Percentiles rank a stretch among this genome's conserved stretches.
These are phyloP conservation scores for Jaltomata sinuosa DNA, from an alignment of 257 asterid species.

Conservation along the genomic window DNA sequence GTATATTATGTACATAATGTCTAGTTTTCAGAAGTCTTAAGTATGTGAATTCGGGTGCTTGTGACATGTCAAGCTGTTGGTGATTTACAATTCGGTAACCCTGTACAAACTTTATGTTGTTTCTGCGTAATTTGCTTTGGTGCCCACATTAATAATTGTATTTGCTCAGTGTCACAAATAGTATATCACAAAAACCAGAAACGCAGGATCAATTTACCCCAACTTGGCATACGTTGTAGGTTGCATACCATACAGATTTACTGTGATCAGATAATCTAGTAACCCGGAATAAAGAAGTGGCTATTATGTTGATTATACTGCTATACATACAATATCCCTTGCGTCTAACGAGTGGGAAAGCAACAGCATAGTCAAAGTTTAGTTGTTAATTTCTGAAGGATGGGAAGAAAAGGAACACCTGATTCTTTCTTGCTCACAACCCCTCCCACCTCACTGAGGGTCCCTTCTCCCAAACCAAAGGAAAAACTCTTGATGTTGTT, in stretches of 20 bases:
- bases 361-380: not conserved
- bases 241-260: not conserved
- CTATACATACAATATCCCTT: not conserved
- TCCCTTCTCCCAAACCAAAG: not conserved
- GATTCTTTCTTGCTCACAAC: not conserved
- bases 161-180: not conserved
- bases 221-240: not conserved
- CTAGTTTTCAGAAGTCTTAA: not conserved
- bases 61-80: not conserved
- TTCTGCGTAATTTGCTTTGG: not conserved
- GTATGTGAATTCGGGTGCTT: not conserved
- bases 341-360: not conserved
- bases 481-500: not conserved
- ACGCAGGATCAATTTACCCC: not conserved
- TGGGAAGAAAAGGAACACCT: not conserved
- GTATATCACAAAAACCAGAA: not conserved
- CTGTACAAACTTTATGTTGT: not conserved
- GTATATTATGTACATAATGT: not conserved
- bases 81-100: not conserved
- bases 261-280: not conserved
- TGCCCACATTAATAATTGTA: not conserved
- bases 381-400: not conserved
- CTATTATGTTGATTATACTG: not conserved
- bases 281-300: not conserved
- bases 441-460: not conserved